Base-by-base conservation (phyloP, 2,329 filamentous ascomycete genomes). In the Nemania sp. region DNA sequence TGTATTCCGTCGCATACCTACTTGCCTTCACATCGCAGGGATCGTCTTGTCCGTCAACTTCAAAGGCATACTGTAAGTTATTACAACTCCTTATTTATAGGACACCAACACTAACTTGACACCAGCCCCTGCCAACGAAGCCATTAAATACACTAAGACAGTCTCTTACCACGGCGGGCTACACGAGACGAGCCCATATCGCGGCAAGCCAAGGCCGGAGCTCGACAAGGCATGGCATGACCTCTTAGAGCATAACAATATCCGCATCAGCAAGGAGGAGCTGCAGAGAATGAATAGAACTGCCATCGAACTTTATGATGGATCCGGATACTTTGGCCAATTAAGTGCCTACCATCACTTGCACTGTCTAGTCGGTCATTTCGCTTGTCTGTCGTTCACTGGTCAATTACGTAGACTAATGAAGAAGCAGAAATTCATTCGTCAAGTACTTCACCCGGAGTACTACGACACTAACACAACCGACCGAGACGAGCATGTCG, bases 61-160 rank as follows among this genome's bases (percentile, higher is more conserved):
- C 18, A 22, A 45, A 45, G 43, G 43, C 43, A 45, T 45, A 45
- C 43, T 45, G 43, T 20, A 45, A 45, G 43, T 45, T n/a, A n/a
- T 20, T n/a, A 2, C 18, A n/a, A 20, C 15, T 5, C 20, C 18
- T 22, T 20, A 8, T 3, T 8, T 5, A 20, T 45, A 6, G 5
- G 18, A 45, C 8, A 8, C n/a, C 18, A 2, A 45, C 6, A n/a
- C 43, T 45, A 7, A 45, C 18, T 20, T 45, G 43, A 20, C 11
- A 45, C 1, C n/a, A 45, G 43, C 43, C 6, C 43, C 43, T 6
- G 43, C 43, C 6, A 45, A 45, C 20, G 15, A 20, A 7, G 43
- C 43, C 43, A 20, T 45, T n/a, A 45, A 45, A 45, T 45, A 45
- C 18, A 45, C 18, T n/a, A 45, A 45, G 18, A 20, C 20, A 22